Evolutionary conservation across 805 yeast genomes (phyloP), one percentile per base, ranked within the genome.

Genomic region (Jamesozyma spencerorum): DNA sequence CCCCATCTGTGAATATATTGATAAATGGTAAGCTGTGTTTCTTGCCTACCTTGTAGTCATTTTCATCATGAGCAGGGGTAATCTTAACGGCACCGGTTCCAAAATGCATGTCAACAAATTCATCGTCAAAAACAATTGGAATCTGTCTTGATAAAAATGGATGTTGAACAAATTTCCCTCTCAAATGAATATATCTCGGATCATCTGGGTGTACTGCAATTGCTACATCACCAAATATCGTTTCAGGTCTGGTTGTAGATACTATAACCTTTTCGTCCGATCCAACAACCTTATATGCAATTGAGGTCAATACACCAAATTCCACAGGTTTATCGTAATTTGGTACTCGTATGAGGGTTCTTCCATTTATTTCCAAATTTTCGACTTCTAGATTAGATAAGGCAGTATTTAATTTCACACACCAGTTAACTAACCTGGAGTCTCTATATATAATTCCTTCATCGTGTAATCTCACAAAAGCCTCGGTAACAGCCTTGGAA

Each of bases 41-140:
- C 69, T 84, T 87, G 68, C 97, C 97, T 39, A 95, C 84, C 54
- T 70, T 73, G 73, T 85, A 87, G 84, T 90, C 98, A 72, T 90
- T 92, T 54, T 78, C 80, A 66, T 90, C 97, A 65, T 90, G 97
- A 26, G 95, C 97, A 40, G 98, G 98, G 5, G 98, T 92, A 61
- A 90, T 90, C 68, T 92, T 90, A 45, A 90, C 97, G 33, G 97
- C 97, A 78, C 98, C 98, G 46, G 97, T 90, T 71, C 98, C 98
- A 53, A 92, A 92, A 62, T 84, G 94, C 97, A 90, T 90, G 64
- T 92, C 97, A 44, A 92, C 97, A 28, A 95, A 87, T 62, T 84
- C 94, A 31, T 78, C 60, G 63, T 90, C 97, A 38, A 87, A 76
- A 45, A 90, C 68, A 56, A 90, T 85, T 47, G 98, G 98, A 39